Evolutionary conservation across 345 rosid genomes (phyloP).

Genomic region (Rhodamnia rubescens): DNA sequence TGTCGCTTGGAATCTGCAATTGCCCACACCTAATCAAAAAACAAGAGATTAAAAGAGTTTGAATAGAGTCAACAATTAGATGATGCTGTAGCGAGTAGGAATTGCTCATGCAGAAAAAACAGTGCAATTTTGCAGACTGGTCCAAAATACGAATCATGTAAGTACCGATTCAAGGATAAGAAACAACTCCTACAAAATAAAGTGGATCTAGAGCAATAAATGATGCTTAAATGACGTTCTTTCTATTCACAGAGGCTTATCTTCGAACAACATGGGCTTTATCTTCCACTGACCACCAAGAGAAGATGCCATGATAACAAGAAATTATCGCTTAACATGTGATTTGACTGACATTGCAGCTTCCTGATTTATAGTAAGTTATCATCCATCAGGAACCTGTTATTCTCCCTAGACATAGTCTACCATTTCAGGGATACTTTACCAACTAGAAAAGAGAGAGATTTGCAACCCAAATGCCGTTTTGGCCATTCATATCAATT

Average conservation of each 20-base stretch:
- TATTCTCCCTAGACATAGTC: background rate
- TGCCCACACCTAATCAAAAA: slow-evolving; percentile 64
- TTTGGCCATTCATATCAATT: background rate
- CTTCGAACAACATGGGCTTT: background rate
- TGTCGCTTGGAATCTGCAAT: slow-evolving; percentile 83
- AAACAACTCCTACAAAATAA: background rate
- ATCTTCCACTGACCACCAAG: background rate
- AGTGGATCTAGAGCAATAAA: background rate
- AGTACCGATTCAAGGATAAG: background rate
- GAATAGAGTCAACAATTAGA: background rate
- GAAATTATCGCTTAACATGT: background rate
- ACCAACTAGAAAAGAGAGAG: background rate
- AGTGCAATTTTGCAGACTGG: background rate
- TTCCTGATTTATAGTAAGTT: background rate
- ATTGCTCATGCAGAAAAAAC: background rate
- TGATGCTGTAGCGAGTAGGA: background rate
- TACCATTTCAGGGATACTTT: background rate
- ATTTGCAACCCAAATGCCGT: background rate
- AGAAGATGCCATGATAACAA: background rate
- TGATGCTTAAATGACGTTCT: background rate
- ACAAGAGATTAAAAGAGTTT: background rate
- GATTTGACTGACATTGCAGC: background rate
- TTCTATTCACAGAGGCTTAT: background rate
- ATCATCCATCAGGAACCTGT: background rate
- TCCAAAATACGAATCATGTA: background rate